Base-by-base conservation (phyloP, 192 early-diverging fungal genomes). In the Chytriomyces sp. region DNA sequence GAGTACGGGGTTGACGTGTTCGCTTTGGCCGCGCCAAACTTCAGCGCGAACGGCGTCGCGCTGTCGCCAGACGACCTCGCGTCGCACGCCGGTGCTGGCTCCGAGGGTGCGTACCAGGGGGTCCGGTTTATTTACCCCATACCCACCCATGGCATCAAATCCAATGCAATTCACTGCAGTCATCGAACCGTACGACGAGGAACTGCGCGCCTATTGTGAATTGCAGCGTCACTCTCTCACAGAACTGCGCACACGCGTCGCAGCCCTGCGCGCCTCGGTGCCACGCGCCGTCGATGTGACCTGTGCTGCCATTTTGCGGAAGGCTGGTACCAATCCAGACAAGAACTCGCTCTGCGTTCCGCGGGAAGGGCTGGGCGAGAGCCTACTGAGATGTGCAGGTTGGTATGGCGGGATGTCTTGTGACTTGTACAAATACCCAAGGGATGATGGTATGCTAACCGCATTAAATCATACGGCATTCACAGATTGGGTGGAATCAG, bases 121-220 rank as follows among this genome's bases (percentile, higher is more conserved):
- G n/a, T n/a, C n/a, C 41, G 41, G 12, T 17, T 49, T 49, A 10
- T 44, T 44, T 44, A 10, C 19, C 19, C 7, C 7, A 44, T 0
- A 49, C 6, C 30, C 19, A 62, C 26, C 14, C 60, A 14, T 30
- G 17, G 31, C 0, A 10, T 10, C 7, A 31, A 58, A 64, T 14
- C 6, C 39, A 14, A 19, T 14, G 30, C 63, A 17, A 19, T 34
- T 33, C 4, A 7, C 19, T 19, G 17, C 63, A 53, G 52, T 39
- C 7, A 10, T 68, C 32, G 66, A 53, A 37, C 66, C 66, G 33
- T 55, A 39, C 19, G 52, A 68, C 44, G 53, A 65, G n/a, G 14
- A 41, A 22, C 22, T 53, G 34, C 44, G 66, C 34, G n/a, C 7
- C 1, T 25, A 19, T 8, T 28, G 66, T 19, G 52, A 68, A 39